Percentiles rank a stretch among this genome's conserved stretches.
Conservation (phyloP, 2,329 filamentous ascomycete species). For the Pseudopyricularia javanii region DNA sequence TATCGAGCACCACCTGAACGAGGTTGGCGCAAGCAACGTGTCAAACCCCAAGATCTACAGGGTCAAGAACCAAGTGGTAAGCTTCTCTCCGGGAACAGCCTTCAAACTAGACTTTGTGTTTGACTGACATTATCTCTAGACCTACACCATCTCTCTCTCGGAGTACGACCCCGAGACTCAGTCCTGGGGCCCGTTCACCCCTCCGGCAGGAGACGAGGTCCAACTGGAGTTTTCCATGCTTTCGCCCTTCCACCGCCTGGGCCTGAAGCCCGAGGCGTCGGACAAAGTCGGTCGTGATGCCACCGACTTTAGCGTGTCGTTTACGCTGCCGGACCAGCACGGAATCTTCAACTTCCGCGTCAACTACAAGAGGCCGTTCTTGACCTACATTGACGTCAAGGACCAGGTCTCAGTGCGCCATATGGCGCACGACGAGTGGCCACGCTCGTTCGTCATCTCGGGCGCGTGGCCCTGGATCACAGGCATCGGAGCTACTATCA, state of each 20-base stretch:
- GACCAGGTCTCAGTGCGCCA: slow-evolving; percentile 87
- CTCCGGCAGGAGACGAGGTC: slow-evolving; percentile 58
- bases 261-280: slow-evolving; percentile 39
- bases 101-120: neutral
- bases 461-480: slow-evolving; percentile 92
- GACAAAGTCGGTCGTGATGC: slow-evolving; percentile 46
- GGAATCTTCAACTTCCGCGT: slow-evolving; percentile 98
- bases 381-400: slow-evolving; percentile 87
- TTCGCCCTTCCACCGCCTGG: slow-evolving; percentile 86
- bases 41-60: slow-evolving; percentile 84
- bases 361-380: slow-evolving; percentile 93
- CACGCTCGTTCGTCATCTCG: slow-evolving; percentile 77
- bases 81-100: slow-evolving; percentile 23
- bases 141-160: slow-evolving; percentile 78
- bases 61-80: slow-evolving; percentile 91
- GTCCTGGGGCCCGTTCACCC: slow-evolving; percentile 61
- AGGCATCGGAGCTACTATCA: slow-evolving; percentile 73
- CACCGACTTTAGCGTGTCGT: slow-evolving; percentile 61
- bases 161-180: slow-evolving; percentile 57
- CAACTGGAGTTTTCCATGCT: slow-evolving; percentile 99
- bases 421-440: slow-evolving; percentile 95
- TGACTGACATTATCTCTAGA: slow-evolving; percentile 29
- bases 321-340: slow-evolving; percentile 88
- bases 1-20: slow-evolving; percentile 64
- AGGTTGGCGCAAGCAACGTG: slow-evolving; percentile 37